Conservation (phyloP, 352 stramenopile species). For the Lagenidium sp. region DNA sequence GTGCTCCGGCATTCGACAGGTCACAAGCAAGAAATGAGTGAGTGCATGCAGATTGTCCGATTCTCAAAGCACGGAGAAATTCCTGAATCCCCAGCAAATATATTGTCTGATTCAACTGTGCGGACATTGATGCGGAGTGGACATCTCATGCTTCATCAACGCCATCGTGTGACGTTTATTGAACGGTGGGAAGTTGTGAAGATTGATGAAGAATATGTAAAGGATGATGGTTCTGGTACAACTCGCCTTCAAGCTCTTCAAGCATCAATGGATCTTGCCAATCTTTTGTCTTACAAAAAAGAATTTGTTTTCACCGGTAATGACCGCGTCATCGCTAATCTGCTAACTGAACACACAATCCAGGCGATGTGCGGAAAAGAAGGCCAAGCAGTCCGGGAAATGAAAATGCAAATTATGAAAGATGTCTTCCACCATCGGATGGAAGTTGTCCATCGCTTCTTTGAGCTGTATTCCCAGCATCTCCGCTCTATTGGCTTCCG, state of each 20-base stretch:
- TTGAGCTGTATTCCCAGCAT: constrained; percentile 52
- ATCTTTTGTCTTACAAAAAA: constrained; percentile 81
- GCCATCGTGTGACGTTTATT: constrained; percentile 71
- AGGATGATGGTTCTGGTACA: constrained; percentile 31
- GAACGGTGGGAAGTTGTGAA: constrained; percentile 62
- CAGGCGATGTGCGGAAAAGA: constrained; percentile 52
- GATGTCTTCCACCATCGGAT: constrained; percentile 61
- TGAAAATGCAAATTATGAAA: constrained; percentile 68
- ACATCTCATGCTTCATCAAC: constrained; percentile 53
- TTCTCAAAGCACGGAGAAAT: too few species aligned
- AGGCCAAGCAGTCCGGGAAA: constrained; percentile 43
- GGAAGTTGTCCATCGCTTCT: constrained; percentile 64
- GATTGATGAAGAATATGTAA: constrained; percentile 37
- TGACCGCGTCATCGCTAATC: constrained; percentile 55
- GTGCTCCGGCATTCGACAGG: not conserved
- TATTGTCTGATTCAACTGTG: too few species aligned
- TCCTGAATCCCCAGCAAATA: too few species aligned
- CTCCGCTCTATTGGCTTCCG: constrained; percentile 58
- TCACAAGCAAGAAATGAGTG: too few species aligned
- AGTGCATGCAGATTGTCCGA: too few species aligned
- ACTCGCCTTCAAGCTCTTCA: constrained; percentile 36
- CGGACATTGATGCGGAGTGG: constrained; percentile 50
- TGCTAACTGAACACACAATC: constrained; percentile 74
- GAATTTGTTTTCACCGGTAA: constrained; percentile 76
- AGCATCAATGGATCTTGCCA: constrained; percentile 78